Conservation (phyloP, 148 eudicot genomes). For the Pouteria glomerata region DNA sequence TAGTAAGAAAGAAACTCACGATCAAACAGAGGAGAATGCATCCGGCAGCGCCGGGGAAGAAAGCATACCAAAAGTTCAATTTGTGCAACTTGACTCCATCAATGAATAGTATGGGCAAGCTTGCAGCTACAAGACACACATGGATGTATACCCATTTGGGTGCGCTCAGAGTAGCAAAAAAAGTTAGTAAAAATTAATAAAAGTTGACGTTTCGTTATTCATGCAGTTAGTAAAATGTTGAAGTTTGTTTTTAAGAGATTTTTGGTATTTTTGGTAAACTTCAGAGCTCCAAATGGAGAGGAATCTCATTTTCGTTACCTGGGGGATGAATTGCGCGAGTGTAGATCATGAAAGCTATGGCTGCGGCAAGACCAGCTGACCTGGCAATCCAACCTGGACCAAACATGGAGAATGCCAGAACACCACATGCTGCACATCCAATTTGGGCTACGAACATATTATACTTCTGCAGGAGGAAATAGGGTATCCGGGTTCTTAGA, state of each 20-base stretch:
- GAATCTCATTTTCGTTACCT: too few relatives aligned
- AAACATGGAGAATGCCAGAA: conserved; percentile 61
- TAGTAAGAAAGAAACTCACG: conserved; percentile 44
- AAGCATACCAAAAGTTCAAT: conserved; percentile 77
- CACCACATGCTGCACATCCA: conserved; percentile 94
- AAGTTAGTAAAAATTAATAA: too few relatives aligned
- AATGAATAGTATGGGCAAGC: conserved; percentile 82
- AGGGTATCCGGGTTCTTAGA: neutral
- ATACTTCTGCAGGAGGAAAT: conserved; percentile 64
- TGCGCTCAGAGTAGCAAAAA: too few relatives aligned
- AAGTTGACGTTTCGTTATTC: too few relatives aligned
- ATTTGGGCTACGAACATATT: conserved; percentile 92
- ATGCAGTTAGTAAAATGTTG: too few relatives aligned
- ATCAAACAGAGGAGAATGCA: conserved; percentile 71
- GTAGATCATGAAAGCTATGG: conserved; percentile 83
- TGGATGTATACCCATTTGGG: too few relatives aligned
- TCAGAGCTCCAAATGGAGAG: too few relatives aligned
- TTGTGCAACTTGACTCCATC: conserved; percentile 82
- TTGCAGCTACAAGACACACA: conserved; percentile 95
- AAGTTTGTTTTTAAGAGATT: too few relatives aligned
- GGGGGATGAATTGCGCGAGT: conserved; percentile 82
- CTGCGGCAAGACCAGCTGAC: conserved; percentile 67
- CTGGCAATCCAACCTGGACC: conserved; percentile 95
- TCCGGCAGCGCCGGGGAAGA: conserved; percentile 90
- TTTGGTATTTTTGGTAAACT: too few relatives aligned